Percentiles rank a stretch among this genome's conserved stretches.
phyloP scores from a whole-genome alignment of 176 grass and related monocot species.

The Lolium multiflorum region DNA sequence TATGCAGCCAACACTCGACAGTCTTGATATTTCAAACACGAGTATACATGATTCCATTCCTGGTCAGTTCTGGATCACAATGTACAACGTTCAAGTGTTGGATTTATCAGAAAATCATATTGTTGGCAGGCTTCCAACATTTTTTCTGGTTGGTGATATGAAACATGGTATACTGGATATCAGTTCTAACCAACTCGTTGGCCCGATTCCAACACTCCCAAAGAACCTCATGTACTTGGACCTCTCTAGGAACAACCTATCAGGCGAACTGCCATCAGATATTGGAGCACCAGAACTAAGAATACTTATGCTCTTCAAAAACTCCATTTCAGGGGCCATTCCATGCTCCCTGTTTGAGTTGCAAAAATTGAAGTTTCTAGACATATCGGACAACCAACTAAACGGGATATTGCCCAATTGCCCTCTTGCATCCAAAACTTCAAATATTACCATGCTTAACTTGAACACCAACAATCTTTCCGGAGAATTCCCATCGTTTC shows the following conservation, averaged over 20 bases:
- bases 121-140: neutral
- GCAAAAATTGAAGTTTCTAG: neutral
- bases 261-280: neutral
- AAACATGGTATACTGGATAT: neutral
- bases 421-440: neutral
- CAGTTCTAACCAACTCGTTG: neutral
- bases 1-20: neutral
- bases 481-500: neutral
- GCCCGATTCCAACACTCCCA: neutral
- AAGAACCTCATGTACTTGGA: neutral
- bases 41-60: neutral
- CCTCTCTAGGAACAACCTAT: slow-evolving; percentile 20
- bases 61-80: neutral
- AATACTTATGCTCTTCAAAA: slow-evolving; percentile 17
- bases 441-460: slow-evolving; percentile 26
- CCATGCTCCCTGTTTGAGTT: neutral
- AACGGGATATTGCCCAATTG: neutral
- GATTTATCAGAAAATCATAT: neutral
- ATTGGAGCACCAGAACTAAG: neutral
- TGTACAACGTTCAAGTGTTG: neutral
- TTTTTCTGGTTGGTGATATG: neutral
- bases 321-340: slow-evolving; percentile 17
- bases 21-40: slow-evolving; percentile 6
- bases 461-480: neutral
- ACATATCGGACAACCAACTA: slow-evolving; percentile 9